Conservation (phyloP, 805 yeast genomes). For the Pichia rugopelliculosa region DNA sequence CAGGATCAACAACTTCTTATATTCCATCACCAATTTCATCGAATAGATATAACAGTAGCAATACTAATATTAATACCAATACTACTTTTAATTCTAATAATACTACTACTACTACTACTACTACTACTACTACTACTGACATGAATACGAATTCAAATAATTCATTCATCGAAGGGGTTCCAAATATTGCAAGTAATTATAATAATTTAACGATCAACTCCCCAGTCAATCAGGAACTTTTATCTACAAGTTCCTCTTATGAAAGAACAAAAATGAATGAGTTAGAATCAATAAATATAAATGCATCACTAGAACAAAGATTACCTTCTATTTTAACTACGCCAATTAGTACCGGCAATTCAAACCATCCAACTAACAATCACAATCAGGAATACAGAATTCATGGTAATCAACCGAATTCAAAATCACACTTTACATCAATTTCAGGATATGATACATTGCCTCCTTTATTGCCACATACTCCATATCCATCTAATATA, state of each 20-base stretch:
- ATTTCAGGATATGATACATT: neutral
- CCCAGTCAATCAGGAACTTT: neutral
- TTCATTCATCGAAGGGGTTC: neutral
- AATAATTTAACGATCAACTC: neutral
- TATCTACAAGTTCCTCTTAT: neutral
- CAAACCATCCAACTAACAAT: neutral
- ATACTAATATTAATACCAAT: neutral
- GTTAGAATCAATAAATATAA: neutral
- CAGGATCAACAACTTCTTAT: neutral
- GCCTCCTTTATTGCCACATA: neutral
- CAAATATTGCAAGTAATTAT: neutral
- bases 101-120: too few species aligned
- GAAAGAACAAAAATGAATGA: neutral
- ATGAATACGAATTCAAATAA: too few species aligned
- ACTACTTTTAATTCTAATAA: too few species aligned
- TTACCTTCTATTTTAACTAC: neutral
- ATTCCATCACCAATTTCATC: neutral
- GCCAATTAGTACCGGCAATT: neutral
- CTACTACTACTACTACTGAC: too few species aligned
- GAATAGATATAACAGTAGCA: neutral
- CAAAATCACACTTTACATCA: neutral
- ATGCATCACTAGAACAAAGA: neutral
- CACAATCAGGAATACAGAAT: neutral
- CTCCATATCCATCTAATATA: neutral
- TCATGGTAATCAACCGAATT: neutral